Evolutionary conservation across 345 rosid species (phyloP).

Genomic region (Trapa bicornis): DNA sequence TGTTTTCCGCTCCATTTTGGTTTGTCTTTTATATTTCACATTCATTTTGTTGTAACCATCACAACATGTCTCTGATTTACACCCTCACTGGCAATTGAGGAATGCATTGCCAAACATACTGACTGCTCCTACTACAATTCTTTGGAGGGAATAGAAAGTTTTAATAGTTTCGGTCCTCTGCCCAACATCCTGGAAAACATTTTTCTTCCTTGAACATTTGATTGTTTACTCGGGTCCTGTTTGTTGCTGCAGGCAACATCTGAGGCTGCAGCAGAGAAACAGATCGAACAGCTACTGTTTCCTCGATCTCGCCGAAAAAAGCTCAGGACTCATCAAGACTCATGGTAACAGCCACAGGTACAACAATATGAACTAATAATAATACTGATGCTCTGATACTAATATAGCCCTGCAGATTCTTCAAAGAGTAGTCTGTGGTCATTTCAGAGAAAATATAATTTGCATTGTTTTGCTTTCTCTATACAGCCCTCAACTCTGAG

Average conservation of each 20-base stretch:
- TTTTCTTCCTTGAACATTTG: not conserved
- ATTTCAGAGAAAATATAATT: not conserved
- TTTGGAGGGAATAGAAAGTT: too few species aligned
- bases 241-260: conserved; percentile 39
- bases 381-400: not conserved
- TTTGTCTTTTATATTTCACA: not conserved
- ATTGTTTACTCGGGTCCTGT: not conserved
- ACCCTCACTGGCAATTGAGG: too few species aligned
- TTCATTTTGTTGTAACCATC: not conserved
- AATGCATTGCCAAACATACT: too few species aligned
- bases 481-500: not conserved
- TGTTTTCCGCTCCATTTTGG: not conserved
- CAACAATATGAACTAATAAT: conserved; percentile 2
- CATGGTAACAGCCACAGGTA: conserved; percentile 25
- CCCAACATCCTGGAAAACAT: not conserved
- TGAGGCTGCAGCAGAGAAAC: conserved; percentile 71
- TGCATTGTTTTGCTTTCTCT: not conserved
- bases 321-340: conserved; percentile 36
- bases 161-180: too few species aligned
- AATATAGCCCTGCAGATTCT: not conserved
- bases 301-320: conserved; percentile 78
- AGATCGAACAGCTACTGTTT: conserved; percentile 67
- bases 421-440: not conserved
- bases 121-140: too few species aligned
- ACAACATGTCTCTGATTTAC: too few species aligned